Percentiles rank a stretch among this genome's conserved stretches.
These are phyloP conservation scores for Chloris gayana DNA, from an alignment of 176 grass and related monocot genomes.

Conservation along the genomic window DNA sequence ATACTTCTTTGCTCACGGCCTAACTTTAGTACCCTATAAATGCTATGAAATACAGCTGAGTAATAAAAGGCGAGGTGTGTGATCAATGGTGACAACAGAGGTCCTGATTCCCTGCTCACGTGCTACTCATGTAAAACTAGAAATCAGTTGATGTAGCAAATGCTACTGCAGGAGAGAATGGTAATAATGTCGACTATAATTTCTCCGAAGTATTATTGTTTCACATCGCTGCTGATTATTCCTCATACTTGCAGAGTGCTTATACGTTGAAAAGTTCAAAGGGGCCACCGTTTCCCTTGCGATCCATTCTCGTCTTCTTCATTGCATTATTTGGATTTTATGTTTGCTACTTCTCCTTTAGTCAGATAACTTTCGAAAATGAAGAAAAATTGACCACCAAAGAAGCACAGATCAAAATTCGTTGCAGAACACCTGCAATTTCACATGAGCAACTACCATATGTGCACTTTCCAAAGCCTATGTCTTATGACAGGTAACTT, in stretches of 20 bases:
- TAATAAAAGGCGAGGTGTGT: neutral
- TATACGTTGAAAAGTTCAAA: conserved; percentile 65
- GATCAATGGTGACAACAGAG: conserved; percentile 37
- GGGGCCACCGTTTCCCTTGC: conserved; percentile 53
- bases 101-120: conserved; percentile 24
- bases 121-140: conserved; percentile 5
- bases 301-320: conserved; percentile 62
- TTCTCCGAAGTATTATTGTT: neutral
- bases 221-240: conserved; percentile 13
- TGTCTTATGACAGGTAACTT: conserved; percentile 64
- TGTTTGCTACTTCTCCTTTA: conserved; percentile 75
- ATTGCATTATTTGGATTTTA: conserved; percentile 71
- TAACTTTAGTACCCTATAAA: neutral
- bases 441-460: conserved; percentile 51
- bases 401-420: conserved; percentile 32
- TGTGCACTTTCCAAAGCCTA: conserved; percentile 77
- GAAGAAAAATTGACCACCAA: neutral
- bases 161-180: conserved; percentile 45
- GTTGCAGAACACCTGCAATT: conserved; percentile 43
- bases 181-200: conserved; percentile 30
- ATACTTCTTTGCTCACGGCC: neutral
- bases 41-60: conserved; percentile 13
- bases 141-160: conserved; percentile 27
- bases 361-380: conserved; percentile 60
- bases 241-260: conserved; percentile 51